Percentiles rank a stretch among this genome's conserved stretches.
Conservation (phyloP, 768 basidiomycete genomes). For the Strobilomyces dryophilus region DNA sequence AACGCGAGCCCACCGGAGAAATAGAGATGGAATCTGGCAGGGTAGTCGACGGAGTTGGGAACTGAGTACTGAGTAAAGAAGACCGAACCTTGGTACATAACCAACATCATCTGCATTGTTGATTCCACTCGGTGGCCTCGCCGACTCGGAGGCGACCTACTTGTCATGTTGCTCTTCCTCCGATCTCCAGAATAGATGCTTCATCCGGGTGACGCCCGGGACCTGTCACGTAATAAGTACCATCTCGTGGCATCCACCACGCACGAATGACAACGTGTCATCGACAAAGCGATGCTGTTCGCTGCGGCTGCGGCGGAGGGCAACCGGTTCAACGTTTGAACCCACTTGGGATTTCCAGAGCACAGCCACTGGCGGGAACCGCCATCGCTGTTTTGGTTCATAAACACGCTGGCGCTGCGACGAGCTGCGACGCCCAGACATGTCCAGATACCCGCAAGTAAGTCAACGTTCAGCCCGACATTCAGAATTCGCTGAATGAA, state of each 20-base stretch:
- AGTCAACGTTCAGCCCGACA: constrained; percentile 8
- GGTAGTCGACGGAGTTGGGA: neutral
- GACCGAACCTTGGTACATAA: no score
- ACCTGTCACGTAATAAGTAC: no score
- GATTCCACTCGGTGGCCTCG: no score
- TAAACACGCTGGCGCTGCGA: constrained; percentile 1
- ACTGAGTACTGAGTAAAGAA: no score
- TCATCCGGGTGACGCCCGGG: no score
- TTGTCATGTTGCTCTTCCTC: no score
- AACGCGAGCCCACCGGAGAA: neutral
- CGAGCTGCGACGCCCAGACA: constrained; percentile 14
- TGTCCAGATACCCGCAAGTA: constrained; percentile 43
- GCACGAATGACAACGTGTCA: neutral
- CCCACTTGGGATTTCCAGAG: neutral
- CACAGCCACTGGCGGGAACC: constrained; percentile 7
- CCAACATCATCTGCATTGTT: no score
- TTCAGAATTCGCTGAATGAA: neutral
- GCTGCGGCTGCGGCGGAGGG: constrained; percentile 2
- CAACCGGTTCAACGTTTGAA: neutral
- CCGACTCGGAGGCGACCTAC: no score
- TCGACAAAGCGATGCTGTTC: neutral
- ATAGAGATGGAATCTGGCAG: constrained; percentile 1
- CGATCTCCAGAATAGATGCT: no score
- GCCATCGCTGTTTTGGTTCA: neutral
- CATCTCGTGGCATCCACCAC: no score